Base-by-base conservation (phyloP, 2,329 filamentous ascomycete species). In the Phialocephala subalpina region DNA sequence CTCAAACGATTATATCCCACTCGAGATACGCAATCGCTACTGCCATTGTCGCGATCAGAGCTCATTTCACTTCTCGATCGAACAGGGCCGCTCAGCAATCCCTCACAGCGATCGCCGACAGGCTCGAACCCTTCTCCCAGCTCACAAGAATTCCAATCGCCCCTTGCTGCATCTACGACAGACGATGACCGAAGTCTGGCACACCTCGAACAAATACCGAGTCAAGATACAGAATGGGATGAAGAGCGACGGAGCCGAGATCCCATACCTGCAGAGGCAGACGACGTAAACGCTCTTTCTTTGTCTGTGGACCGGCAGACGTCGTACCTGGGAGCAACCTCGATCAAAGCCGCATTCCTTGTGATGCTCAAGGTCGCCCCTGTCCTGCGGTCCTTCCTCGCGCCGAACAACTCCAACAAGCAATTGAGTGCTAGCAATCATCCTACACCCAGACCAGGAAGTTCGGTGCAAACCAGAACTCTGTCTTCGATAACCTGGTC, bases 291-390 rank as follows among this genome's bases (percentile, higher is more conserved):
- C 74, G 89, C 89, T 0, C 80, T 92, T 1, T 92, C 89, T 74
- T 84, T 77, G 11, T 75, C 75, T n/a, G 73, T 77, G 6, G 86
- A 91, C 64, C 85, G 88, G 52, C 86, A 88, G 35, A 81, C 86
- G 2, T 89, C 90, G 2, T 93, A 93, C 73, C 81, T 93, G 3
- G 90, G 90, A 1, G 89, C 91, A 18, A 93, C 91, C 0, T 93
- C 90, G 6, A 90, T 93, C 73, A 91, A 91, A 73, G 90, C 90
- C 1, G 90, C 90, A 1, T 82, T 93, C 40, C 87, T 91, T 79
- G 90, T 92, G 56, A 92, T 93, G 75, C 71, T 77, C 14, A 70
- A 81, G 77, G 81, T 86, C 53, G 84, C 84, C 63, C 86, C 86
- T 2, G 80, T 81, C 20, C 81, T 82, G 33, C 78, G 80, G 47